phyloP scores from a whole-genome alignment of 371 early-diverging fungal genomes.

The Mortierella polycephala region DNA sequence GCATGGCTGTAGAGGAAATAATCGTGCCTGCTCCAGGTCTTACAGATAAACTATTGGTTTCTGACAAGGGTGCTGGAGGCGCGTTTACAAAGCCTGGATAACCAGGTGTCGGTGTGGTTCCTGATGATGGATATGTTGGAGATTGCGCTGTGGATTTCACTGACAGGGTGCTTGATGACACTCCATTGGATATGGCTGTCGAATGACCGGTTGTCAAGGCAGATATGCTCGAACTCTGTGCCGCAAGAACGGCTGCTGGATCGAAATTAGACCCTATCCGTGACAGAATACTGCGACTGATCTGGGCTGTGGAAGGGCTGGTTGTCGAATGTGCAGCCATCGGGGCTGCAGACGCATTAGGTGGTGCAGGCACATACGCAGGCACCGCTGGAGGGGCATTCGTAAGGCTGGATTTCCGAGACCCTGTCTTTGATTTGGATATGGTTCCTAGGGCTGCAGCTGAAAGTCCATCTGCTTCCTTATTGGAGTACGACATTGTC shows the following conservation, averaged over 20 bases:
- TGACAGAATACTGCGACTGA: conserved; percentile 45
- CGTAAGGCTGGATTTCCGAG: conserved; percentile 31
- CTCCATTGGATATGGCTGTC: background rate
- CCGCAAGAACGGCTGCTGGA: conserved; percentile 35
- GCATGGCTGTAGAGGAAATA: background rate
- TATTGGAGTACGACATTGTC: conserved; percentile 27
- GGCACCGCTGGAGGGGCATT: conserved; percentile 9
- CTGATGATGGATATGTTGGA: background rate
- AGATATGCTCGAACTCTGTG: conserved; percentile 9
- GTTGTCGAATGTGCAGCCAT: background rate
- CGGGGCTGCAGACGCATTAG: background rate
- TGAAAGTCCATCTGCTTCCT: conserved; percentile 4
- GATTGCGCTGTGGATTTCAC: background rate
- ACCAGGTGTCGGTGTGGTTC: background rate
- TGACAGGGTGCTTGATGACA: background rate
- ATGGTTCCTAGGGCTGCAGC: conserved; percentile 3
- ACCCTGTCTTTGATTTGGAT: conserved; percentile 18
- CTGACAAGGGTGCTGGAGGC: background rate
- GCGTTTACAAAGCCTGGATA: background rate
- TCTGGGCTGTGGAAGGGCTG: conserved; percentile 9
- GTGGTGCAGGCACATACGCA: conserved; percentile 2
- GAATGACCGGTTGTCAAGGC: background rate
- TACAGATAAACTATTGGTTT: conserved; percentile 1
- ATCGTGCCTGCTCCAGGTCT: background rate
- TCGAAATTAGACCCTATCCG: conserved; percentile 54